A percentile compares a stretch with the other conserved stretches of the same genome.
phyloP scores from a whole-genome alignment of 768 basidiomycete genomes.

The Naematelia encephala region DNA sequence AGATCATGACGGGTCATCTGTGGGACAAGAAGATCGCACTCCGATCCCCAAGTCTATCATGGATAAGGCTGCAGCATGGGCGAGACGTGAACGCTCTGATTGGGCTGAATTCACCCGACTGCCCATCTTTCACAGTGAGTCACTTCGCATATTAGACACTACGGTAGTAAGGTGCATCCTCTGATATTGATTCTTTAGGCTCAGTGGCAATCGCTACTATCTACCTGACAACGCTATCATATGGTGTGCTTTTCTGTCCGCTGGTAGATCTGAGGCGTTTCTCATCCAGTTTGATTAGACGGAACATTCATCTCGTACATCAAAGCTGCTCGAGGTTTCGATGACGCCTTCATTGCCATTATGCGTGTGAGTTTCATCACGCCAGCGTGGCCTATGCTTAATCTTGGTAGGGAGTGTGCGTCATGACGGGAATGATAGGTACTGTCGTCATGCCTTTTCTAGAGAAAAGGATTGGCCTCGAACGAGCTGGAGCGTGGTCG shows the following conservation, averaged over 20 bases:
- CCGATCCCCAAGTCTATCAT: background rate
- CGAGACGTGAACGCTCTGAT: constrained; percentile 2
- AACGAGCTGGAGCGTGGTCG: constrained; percentile 48
- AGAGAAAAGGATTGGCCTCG: constrained; percentile 40
- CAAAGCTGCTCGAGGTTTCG: constrained; percentile 41
- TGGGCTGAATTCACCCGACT: constrained; percentile 42
- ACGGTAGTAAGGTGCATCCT: background rate
- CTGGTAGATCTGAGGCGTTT: background rate
- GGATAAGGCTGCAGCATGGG: background rate
- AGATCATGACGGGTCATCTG: background rate
- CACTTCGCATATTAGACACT: background rate
- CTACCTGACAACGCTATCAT: constrained; percentile 47
- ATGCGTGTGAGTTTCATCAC: constrained; percentile 28
- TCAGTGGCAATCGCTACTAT: constrained; percentile 40
- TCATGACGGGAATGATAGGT: constrained; percentile 43
- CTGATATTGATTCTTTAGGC: no score
- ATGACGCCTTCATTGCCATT: constrained; percentile 44
- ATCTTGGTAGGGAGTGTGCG: constrained; percentile 33
- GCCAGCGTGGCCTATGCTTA: background rate
- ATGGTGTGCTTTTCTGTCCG: constrained; percentile 18
- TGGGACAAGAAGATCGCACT: no score
- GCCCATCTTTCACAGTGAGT: constrained; percentile 47
- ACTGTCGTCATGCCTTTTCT: constrained; percentile 48
- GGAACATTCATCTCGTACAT: constrained; percentile 50
- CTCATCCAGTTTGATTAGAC: constrained; percentile 20